Percentiles rank a stretch among this genome's conserved stretches.
Conservation (phyloP, 73 alveolate species). For the Paramecium pentaurelia region DNA sequence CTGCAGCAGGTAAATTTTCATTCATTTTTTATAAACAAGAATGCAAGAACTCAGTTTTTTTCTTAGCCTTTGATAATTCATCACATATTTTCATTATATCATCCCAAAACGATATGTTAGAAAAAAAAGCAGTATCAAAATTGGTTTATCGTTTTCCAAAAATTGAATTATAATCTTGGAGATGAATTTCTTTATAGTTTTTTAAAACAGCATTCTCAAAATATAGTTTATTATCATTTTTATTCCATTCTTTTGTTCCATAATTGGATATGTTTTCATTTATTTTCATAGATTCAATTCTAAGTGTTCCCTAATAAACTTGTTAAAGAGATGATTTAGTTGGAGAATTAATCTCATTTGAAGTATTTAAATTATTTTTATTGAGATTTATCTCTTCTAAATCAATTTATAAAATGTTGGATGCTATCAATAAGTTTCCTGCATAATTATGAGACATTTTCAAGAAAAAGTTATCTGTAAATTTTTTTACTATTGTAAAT, state of each 20-base stretch:
- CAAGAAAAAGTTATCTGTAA: background rate
- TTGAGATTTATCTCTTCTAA: background rate
- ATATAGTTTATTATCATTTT: background rate
- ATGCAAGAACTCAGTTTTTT: background rate
- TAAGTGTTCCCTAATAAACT: background rate
- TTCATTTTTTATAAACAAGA: slow-evolving; percentile 53
- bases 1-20: slow-evolving; percentile 68
- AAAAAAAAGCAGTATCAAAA: background rate
- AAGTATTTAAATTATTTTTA: background rate
- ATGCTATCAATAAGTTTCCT: background rate
- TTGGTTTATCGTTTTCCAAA: background rate
- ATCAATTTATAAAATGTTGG: background rate
- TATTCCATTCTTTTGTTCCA: background rate
- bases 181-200: background rate
- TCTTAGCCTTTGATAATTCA: background rate
- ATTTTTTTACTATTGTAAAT: background rate
- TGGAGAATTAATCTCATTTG: background rate
- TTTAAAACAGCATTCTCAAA: background rate
- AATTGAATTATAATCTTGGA: background rate
- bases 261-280: background rate
- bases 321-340: background rate
- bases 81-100: background rate
- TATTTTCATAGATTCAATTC: background rate
- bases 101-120: slow-evolving; percentile 40
- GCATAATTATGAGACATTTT: background rate